Evolutionary conservation across 176 grass and related monocot species (phyloP).

Genomic region (Elymus sibiricus): DNA sequence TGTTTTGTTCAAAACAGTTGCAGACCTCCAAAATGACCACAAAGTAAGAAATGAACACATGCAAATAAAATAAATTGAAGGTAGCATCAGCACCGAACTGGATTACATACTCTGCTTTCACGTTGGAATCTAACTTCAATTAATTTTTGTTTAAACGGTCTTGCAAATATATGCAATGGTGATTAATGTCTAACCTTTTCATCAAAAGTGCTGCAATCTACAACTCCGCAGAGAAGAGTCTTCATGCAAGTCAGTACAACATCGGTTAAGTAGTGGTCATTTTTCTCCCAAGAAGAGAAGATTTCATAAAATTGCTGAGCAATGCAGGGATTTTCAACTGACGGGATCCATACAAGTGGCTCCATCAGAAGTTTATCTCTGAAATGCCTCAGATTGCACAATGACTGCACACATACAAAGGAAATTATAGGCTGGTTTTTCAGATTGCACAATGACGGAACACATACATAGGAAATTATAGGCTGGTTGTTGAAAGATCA

Average conservation of each 20-base stretch:
- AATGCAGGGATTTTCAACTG: not conserved
- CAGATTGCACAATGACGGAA: slow-evolving; percentile 5
- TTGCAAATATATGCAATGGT: not conserved
- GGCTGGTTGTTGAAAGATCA: not conserved
- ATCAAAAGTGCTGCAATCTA: not conserved
- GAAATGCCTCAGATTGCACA: slow-evolving; percentile 7
- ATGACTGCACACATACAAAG: not conserved
- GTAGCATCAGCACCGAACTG: not conserved
- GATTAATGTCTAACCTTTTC: slow-evolving; percentile 10
- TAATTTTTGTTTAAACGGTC: not conserved
- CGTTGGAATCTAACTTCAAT: not conserved
- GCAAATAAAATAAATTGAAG: not conserved
- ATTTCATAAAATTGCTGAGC: not conserved
- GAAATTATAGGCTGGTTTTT: not conserved
- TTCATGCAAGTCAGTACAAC: not conserved
- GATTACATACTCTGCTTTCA: not conserved
- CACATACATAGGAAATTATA: not conserved
- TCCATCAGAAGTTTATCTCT: not conserved
- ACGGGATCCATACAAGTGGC: not conserved
- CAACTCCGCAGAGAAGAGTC: not conserved
- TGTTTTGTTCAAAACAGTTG: not conserved
- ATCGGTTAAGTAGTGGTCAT: not conserved
- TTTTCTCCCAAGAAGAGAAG: slow-evolving; percentile 18
- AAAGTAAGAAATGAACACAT: not conserved
- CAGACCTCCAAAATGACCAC: not conserved